Evolutionary conservation across 371 early-diverging fungal genomes (phyloP).

Genomic region (Dichotomocladium elegans): DNA sequence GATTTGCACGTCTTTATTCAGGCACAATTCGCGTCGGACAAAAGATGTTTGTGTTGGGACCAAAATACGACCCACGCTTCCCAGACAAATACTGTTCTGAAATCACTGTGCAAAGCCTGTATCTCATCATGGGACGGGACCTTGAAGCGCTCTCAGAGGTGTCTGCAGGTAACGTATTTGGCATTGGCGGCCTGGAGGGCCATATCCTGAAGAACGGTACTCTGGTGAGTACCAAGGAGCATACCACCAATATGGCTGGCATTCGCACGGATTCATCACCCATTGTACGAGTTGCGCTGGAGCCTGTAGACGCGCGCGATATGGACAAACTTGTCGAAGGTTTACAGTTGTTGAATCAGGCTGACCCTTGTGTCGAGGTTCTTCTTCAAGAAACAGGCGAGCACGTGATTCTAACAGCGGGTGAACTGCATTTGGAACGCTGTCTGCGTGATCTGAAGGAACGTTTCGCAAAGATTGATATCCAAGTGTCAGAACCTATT

Average conservation of each 20-base stretch:
- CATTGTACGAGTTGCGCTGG: constrained; percentile 95
- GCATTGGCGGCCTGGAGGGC: constrained; percentile 88
- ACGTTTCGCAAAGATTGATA: constrained; percentile 89
- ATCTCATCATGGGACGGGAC: constrained; percentile 95
- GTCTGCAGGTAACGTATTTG: constrained; percentile 95
- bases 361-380: constrained; percentile 94
- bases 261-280: constrained; percentile 61
- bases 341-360: constrained; percentile 83
- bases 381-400: constrained; percentile 92
- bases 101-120: constrained; percentile 74
- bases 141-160: constrained; percentile 78
- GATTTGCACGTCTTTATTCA: constrained; percentile 91
- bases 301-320: constrained; percentile 83
- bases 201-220: constrained; percentile 91
- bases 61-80: constrained; percentile 78
- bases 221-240: constrained; percentile 59
- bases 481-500: constrained; percentile 91
- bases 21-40: constrained; percentile 89
- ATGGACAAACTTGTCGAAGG: constrained; percentile 86
- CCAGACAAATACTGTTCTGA: constrained; percentile 68
- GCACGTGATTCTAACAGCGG: constrained; percentile 92
- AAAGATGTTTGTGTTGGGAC: constrained; percentile 84
- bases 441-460: constrained; percentile 94
- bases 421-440: constrained; percentile 95
- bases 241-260: constrained; percentile 56